Conservation (phyloP, 2,329 filamentous ascomycete genomes). For the Raffaelea albimanens region DNA sequence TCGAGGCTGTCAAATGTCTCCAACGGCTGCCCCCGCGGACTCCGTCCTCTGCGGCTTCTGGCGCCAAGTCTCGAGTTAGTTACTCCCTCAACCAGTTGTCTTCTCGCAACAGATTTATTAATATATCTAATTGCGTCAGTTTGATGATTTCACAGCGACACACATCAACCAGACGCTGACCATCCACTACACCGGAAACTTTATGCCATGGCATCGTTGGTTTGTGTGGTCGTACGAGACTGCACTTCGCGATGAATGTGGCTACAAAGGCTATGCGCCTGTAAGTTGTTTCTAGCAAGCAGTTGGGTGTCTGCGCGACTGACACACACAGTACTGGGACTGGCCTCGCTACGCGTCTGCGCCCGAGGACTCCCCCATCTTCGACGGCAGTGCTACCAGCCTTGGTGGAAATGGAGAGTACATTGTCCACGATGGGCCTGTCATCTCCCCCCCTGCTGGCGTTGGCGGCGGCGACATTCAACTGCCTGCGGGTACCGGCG, state of each 20-base stretch:
- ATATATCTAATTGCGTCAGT: too few species aligned
- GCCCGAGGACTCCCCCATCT: conserved; percentile 37
- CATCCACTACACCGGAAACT: conserved; percentile 23
- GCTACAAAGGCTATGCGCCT: conserved; percentile 30
- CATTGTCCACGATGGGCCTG: conserved; percentile 18
- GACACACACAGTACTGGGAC: conserved; percentile 45
- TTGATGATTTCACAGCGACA: conserved; percentile 25
- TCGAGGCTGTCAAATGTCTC: background rate
- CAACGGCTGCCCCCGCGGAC: background rate
- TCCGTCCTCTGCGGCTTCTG: too few species aligned
- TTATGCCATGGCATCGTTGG: conserved; percentile 33
- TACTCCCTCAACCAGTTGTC: too few species aligned
- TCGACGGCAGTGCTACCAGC: conserved; percentile 43
- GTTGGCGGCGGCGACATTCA: conserved; percentile 15
- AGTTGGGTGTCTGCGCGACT: too few species aligned
- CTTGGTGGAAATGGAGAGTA: conserved; percentile 37
- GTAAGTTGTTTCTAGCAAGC: too few species aligned
- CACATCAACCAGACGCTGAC: conserved; percentile 25
- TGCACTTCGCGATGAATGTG: conserved; percentile 24
- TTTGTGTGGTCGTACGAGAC: conserved; percentile 28
- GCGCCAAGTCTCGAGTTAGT: too few species aligned
- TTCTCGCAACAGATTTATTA: too few species aligned
- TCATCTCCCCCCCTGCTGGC: conserved; percentile 18
- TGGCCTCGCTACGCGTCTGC: conserved; percentile 38
- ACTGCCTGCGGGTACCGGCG: conserved; percentile 40